A percentile compares a stretch with the other conserved stretches of the same genome.
Conservation (phyloP, 2,329 filamentous ascomycete genomes). For the Neopestalotiopsis sp. region DNA sequence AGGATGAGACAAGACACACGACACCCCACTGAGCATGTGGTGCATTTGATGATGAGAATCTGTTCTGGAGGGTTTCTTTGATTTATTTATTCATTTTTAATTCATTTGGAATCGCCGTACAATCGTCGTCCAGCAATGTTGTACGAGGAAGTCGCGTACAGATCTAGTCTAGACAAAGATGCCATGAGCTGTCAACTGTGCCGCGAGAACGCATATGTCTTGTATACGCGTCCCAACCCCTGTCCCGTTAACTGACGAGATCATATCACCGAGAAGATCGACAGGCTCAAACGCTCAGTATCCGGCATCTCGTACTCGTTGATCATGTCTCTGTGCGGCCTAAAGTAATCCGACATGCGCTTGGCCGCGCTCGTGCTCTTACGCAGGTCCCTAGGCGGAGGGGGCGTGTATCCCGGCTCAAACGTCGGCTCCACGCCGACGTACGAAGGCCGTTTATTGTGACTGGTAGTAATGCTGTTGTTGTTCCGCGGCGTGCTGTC, state of each 20-base stretch:
- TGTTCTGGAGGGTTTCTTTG: background rate
- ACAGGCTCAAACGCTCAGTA: background rate
- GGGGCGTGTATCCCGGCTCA: background rate
- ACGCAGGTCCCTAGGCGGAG: background rate
- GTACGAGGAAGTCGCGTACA: background rate
- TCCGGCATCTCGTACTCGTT: background rate
- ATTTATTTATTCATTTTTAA: background rate
- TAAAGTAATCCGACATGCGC: constrained; percentile 18
- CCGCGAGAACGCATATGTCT: too few relatives aligned
- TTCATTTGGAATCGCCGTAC: background rate
- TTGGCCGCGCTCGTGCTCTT: constrained; percentile 13
- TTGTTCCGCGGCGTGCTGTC: constrained; percentile 7
- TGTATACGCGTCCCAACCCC: background rate
- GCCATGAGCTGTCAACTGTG: background rate
- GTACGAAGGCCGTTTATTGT: constrained; percentile 12
- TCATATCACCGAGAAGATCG: background rate
- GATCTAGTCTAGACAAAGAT: background rate
- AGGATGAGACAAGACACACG: background rate
- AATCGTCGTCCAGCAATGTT: background rate
- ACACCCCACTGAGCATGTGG: background rate
- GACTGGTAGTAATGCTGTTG: background rate
- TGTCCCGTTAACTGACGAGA: background rate
- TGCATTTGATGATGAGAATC: background rate
- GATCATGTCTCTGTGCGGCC: constrained; percentile 4
- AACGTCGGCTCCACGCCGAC: background rate